Percentiles rank a stretch among this genome's conserved stretches.
Conservation (phyloP, 306 rosid species). For the Ziziphus jujuba region DNA sequence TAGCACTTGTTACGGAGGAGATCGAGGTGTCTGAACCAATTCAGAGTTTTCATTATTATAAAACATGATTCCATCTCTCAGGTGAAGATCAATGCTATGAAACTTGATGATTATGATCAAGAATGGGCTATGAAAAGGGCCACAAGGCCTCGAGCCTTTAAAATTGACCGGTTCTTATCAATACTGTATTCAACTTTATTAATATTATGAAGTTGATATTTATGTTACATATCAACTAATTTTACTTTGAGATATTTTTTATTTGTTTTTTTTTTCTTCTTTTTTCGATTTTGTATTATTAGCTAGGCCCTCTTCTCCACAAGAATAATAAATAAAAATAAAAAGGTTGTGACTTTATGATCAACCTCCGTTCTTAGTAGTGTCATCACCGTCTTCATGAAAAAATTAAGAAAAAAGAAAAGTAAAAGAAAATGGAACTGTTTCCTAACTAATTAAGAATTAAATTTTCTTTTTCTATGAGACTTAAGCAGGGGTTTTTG, state of each 20-base stretch:
- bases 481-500: neutral
- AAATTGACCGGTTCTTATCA: neutral
- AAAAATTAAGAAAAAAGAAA: neutral
- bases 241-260: no score
- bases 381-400: neutral
- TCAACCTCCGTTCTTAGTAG: no score
- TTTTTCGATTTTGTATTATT: no score
- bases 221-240: no score
- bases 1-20: neutral
- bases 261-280: no score
- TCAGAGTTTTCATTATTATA: neutral
- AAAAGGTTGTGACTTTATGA: no score
- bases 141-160: neutral
- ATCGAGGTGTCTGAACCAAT: no score
- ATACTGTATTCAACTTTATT: no score
- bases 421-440: no score
- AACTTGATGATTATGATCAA: neutral
- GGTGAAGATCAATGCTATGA: conserved; percentile 5
- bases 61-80: neutral
- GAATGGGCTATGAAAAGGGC: conserved; percentile 1
- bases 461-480: neutral
- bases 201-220: no score
- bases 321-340: no score
- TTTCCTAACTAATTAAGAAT: neutral
- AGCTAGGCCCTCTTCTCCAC: no score